phyloP scores from a whole-genome alignment of 202 grass and related monocot species.

The Zizania palustris region DNA sequence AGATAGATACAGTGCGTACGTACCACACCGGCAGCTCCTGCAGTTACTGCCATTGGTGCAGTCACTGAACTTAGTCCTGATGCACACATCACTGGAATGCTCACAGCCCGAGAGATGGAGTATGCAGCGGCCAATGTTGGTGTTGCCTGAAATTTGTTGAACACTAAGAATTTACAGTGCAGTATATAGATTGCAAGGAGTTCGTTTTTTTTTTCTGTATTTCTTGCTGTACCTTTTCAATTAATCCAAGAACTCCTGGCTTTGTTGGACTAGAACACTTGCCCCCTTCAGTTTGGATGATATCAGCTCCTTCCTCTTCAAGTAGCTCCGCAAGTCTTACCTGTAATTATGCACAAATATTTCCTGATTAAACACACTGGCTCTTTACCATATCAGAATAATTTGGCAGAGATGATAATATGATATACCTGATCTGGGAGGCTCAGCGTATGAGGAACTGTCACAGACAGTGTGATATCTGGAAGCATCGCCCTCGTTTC shows the following conservation, averaged over 20 bases:
- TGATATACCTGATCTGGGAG: conserved; percentile 83
- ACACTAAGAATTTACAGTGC: not conserved
- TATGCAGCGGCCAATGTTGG: conserved; percentile 91
- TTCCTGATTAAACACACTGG: not conserved
- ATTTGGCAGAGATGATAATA: not conserved
- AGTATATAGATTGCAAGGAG: not conserved
- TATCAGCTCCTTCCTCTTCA: conserved; percentile 83
- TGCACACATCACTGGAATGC: conserved; percentile 91
- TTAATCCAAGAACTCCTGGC: conserved; percentile 81
- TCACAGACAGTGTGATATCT: conserved; percentile 76
- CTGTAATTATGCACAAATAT: conserved; percentile 37
- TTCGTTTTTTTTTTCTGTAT: conserved; percentile 2
- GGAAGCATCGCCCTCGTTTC: conserved; percentile 84
- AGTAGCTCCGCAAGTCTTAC: conserved; percentile 82
- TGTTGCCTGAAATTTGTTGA: conserved; percentile 59
- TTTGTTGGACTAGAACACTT: conserved; percentile 83
- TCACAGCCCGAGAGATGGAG: conserved; percentile 80
- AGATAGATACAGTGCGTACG: conserved; percentile 32
- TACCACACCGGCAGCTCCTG: conserved; percentile 92
- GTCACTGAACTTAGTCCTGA: conserved; percentile 93
- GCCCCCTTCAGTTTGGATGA: conserved; percentile 94
- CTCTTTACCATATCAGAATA: conserved; percentile 3
- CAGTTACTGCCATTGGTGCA: conserved; percentile 82
- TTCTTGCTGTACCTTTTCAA: conserved; percentile 68
- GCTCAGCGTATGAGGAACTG: conserved; percentile 85